phyloP scores from a whole-genome alignment of 129 eudicot species.

The sunflower (Helianthus annuus) region HanXRQr2.0-SUNRISE NC_035433.2:76997569-76998068 shows the following conservation, averaged over 20 bases:
- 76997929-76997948: neutral
- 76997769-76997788: no score
- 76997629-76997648: no score
- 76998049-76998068: neutral
- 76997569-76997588: no score
- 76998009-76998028: neutral
- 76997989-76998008: neutral
- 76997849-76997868: neutral
- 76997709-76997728: no score
- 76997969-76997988: neutral
- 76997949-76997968: neutral
- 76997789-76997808: no score
- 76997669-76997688: no score
- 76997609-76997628: no score
- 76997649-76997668: no score
- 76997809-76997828: neutral
- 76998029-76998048: neutral
- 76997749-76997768: no score
- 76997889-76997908: neutral
- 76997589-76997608: no score
- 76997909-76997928: neutral
- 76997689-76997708: no score
- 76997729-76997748: no score
- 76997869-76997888: neutral
- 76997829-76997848: neutral